Percentiles rank a stretch among this genome's conserved stretches.
These are phyloP conservation scores for Puya raimondii DNA, from an alignment of 176 grass and related monocot species.

Conservation along the genomic window DNA sequence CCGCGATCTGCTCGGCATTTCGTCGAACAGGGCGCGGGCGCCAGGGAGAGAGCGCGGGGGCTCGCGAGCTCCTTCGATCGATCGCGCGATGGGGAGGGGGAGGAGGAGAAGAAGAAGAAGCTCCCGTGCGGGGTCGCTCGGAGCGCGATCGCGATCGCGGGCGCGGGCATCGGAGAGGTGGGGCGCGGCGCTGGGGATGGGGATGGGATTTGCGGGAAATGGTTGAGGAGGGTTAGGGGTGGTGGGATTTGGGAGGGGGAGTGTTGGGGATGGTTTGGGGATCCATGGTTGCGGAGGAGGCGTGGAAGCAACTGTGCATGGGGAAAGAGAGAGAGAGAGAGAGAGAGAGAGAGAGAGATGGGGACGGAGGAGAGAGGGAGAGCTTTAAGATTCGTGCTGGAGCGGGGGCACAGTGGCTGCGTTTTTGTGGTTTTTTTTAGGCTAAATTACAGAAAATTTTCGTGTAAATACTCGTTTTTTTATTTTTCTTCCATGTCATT, in stretches of 20 bases:
- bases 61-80: neutral
- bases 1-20: constrained; percentile 24
- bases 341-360: neutral
- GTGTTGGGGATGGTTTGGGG: neutral
- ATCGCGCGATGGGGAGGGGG: neutral
- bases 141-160: neutral
- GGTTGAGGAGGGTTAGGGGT: neutral
- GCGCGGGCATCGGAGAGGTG: neutral
- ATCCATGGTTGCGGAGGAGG: neutral
- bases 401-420: neutral
- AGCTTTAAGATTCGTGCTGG: neutral
- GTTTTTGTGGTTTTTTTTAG: neutral
- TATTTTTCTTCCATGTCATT: no score
- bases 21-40: constrained; percentile 5
- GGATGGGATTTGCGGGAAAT: neutral
- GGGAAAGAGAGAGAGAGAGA: neutral
- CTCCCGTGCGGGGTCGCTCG: neutral
- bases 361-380: neutral
- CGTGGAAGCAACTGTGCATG: neutral
- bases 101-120: neutral
- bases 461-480: no score
- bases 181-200: neutral
- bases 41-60: no score
- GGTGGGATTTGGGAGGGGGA: neutral
- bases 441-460: no score